These are phyloP conservation scores for Dothideomycetes sp. DNA, from an alignment of 2,329 filamentous ascomycete genomes.

Conservation along the genomic window DNA sequence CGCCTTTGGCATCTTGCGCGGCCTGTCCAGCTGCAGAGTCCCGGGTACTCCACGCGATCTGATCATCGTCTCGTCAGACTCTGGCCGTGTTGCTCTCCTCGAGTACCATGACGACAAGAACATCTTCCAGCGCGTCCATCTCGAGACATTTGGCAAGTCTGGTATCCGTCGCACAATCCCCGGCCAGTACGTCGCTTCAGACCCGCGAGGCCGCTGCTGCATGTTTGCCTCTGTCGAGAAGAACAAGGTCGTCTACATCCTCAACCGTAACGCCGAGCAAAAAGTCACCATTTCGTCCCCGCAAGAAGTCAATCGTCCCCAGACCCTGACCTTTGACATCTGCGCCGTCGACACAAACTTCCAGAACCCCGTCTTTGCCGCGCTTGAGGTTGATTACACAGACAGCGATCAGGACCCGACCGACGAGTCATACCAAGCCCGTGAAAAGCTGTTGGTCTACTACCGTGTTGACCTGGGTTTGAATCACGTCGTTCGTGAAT, in stretches of 20 bases:
- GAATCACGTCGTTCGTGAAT: slow-evolving; percentile 94
- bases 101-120: slow-evolving; percentile 85
- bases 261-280: slow-evolving; percentile 90
- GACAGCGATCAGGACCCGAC: slow-evolving; percentile 86
- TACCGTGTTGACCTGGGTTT: slow-evolving; percentile 95
- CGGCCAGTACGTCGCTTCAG: slow-evolving; percentile 89
- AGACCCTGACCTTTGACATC: slow-evolving; percentile 80
- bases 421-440: slow-evolving; percentile 67
- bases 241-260: slow-evolving; percentile 98
- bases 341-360: slow-evolving; percentile 91
- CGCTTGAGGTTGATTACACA: slow-evolving; percentile 85
- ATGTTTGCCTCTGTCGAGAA: slow-evolving; percentile 93
- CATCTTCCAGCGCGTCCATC: slow-evolving; percentile 76
- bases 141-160: slow-evolving; percentile 98
- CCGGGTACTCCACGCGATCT: slow-evolving; percentile 96
- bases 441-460: slow-evolving; percentile 88
- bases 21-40: slow-evolving; percentile 78
- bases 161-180: slow-evolving; percentile 88
- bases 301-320: slow-evolving; percentile 87
- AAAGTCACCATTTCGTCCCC: slow-evolving; percentile 96
- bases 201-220: slow-evolving; percentile 91
- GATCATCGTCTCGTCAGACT: slow-evolving; percentile 90
- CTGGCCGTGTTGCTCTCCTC: slow-evolving; percentile 85
- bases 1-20: slow-evolving; percentile 90
- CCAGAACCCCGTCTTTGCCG: slow-evolving; percentile 92